Conservation (phyloP, 2,329 filamentous ascomycete species). For the Scedosporium apiospermum region DNA sequence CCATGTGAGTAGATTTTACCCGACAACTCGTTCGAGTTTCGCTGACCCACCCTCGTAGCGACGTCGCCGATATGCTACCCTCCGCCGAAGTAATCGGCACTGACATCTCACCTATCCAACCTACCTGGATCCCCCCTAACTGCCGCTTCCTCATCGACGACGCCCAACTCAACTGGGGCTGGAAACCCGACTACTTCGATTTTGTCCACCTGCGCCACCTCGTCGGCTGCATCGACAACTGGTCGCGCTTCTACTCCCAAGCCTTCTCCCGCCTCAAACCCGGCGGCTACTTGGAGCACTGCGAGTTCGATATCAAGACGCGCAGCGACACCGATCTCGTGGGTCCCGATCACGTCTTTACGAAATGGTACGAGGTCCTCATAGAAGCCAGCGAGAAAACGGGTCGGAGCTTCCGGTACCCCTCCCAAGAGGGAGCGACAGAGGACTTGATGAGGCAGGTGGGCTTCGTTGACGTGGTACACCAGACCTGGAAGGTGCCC, state of each 20-base stretch:
- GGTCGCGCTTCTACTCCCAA: conserved; percentile 42
- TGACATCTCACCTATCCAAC: conserved; percentile 48
- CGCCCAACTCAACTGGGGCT: conserved; percentile 32
- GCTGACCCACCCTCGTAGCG: conserved; percentile 28
- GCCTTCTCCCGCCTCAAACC: conserved; percentile 38
- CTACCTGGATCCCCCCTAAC: conserved; percentile 37
- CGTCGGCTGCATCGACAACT: conserved; percentile 47
- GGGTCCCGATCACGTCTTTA: conserved; percentile 15
- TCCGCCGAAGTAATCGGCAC: conserved; percentile 36
- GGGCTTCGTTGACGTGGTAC: conserved; percentile 28
- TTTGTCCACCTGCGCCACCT: conserved; percentile 51
- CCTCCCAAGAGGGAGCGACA: conserved; percentile 12
- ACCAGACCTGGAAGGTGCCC: conserved; percentile 30
- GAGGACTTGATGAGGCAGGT: conserved; percentile 18
- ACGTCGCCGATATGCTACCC: conserved; percentile 34
- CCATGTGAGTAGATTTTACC: conserved; percentile 29
- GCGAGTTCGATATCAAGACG: conserved; percentile 15
- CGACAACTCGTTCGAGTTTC: not conserved
- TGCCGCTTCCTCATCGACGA: conserved; percentile 26
- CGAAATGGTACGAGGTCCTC: conserved; percentile 18
- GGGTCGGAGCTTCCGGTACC: conserved; percentile 16
- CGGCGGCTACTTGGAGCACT: conserved; percentile 21
- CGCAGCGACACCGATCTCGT: conserved; percentile 8
- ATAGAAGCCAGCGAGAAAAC: conserved; percentile 16
- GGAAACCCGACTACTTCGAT: conserved; percentile 36